Conservation (phyloP, 768 basidiomycete genomes). For the Boletellus ananas region DNA sequence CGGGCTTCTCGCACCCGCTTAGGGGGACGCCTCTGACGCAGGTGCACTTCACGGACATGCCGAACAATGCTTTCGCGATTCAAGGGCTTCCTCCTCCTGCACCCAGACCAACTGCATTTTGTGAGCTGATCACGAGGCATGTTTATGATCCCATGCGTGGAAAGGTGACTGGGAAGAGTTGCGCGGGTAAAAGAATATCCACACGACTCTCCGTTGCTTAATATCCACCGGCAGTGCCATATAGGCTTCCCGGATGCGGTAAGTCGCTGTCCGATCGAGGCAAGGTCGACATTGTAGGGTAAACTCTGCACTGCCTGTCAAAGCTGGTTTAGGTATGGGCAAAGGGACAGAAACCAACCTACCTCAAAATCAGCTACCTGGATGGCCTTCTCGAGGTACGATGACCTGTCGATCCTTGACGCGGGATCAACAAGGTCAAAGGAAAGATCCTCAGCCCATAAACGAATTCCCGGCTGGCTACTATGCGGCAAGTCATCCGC, state of each 20-base stretch:
- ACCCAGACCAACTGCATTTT: constrained; percentile 13
- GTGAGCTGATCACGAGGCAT: not conserved
- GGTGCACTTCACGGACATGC: constrained; percentile 16
- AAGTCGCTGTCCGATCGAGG: not conserved
- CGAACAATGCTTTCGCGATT: constrained; percentile 22
- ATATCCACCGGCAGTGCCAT: constrained; percentile 6
- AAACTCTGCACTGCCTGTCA: not conserved
- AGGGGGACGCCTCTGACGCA: constrained; percentile 5
- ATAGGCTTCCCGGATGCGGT: no score
- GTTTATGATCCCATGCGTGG: constrained; percentile 12
- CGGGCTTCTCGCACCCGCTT: not conserved
- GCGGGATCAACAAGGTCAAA: not conserved
- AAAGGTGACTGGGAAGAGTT: constrained; percentile 12
- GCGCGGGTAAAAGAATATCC: not conserved
- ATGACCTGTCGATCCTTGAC: not conserved
- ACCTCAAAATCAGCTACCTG: not conserved
- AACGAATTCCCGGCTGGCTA: not conserved
- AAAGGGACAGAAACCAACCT: not conserved
- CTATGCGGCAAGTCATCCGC: not conserved
- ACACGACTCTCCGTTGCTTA: constrained; percentile 1
- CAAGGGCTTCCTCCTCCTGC: not conserved
- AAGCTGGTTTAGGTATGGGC: not conserved
- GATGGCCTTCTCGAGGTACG: not conserved
- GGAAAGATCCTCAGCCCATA: not conserved
- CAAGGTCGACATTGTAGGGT: no score